These are phyloP conservation scores for Maudiozyma turicensis DNA, from an alignment of 805 yeast genomes.

Conservation along the genomic window DNA sequence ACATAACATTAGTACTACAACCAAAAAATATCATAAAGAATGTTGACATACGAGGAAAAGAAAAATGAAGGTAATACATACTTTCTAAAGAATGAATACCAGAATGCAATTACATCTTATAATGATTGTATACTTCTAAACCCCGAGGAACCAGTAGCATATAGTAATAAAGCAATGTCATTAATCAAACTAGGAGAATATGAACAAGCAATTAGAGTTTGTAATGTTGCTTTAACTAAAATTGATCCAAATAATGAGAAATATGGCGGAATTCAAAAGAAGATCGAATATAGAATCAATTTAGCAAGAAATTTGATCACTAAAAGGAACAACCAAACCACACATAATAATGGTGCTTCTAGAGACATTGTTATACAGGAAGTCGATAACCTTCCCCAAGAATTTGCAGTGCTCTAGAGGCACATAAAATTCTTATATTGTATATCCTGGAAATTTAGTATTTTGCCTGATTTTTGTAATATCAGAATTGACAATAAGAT, in stretches of 20 bases:
- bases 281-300: constrained; percentile 45
- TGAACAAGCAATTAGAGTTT: constrained; percentile 40
- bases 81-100: constrained; percentile 36
- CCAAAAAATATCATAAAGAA: neutral
- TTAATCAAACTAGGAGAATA: constrained; percentile 42
- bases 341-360: neutral
- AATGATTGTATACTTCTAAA: constrained; percentile 44
- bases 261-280: constrained; percentile 31
- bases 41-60: constrained; percentile 12
- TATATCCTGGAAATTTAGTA: too few relatives aligned
- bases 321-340: neutral
- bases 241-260: constrained; percentile 9
- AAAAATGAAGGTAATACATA: constrained; percentile 43
- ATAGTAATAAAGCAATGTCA: constrained; percentile 65
- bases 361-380: constrained; percentile 30
- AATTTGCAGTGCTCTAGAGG: constrained; percentile 13
- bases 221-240: constrained; percentile 38
- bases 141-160: constrained; percentile 43
- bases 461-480: too few relatives aligned
- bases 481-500: too few relatives aligned
- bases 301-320: constrained; percentile 26
- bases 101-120: constrained; percentile 44
- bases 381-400: constrained; percentile 37
- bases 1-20: too few relatives aligned
- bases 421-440: neutral